phyloP scores from a whole-genome alignment of 495 filamentous ascomycete genomes.

The Parmelia sp. region DNA sequence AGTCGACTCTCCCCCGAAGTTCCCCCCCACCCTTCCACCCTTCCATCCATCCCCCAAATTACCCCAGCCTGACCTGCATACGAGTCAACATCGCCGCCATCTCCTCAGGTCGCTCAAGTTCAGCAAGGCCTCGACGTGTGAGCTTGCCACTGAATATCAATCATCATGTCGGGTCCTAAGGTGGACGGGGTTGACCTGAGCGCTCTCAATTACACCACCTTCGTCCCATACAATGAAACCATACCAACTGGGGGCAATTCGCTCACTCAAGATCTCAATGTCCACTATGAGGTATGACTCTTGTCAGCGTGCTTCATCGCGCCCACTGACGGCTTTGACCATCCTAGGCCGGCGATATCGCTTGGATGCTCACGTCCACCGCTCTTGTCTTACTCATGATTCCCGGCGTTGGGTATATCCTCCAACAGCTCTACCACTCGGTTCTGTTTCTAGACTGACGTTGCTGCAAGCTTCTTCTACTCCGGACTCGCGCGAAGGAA shows the following conservation, averaged over 20 bases:
- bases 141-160: not conserved
- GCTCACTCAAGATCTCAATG: constrained; percentile 65
- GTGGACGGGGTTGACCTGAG: constrained; percentile 35
- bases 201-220: constrained; percentile 41
- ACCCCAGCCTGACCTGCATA: not conserved
- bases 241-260: constrained; percentile 66
- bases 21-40: not conserved
- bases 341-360: constrained; percentile 74
- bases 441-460: not conserved
- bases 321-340: constrained; percentile 9
- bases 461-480: constrained; percentile 74
- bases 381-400: constrained; percentile 97
- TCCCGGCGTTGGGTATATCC: constrained; percentile 74
- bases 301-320: not conserved
- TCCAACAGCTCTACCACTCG: not conserved
- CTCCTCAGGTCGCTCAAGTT: not conserved
- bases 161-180: constrained; percentile 13
- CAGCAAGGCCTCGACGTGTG: not conserved
- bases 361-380: constrained; percentile 82
- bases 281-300: constrained; percentile 67
- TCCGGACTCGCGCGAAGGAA: constrained; percentile 95
- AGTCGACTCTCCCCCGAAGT: not conserved
- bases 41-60: not conserved
- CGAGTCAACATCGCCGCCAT: not conserved
- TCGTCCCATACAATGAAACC: constrained; percentile 60